phyloP scores from a whole-genome alignment of 192 early-diverging fungal genomes.

The Piromyces finnis region DNA sequence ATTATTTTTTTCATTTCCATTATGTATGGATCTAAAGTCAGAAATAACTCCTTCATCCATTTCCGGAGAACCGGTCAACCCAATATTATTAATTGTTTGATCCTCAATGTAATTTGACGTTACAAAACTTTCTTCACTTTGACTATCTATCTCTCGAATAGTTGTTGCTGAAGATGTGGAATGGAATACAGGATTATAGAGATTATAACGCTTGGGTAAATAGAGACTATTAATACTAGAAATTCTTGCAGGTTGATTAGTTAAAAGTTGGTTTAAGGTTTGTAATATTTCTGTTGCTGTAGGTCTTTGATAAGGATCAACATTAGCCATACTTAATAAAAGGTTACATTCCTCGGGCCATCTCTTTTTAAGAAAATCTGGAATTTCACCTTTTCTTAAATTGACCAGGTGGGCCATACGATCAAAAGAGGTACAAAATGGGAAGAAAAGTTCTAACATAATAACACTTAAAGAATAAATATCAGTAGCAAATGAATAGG shows the following conservation, averaged over 20 bases:
- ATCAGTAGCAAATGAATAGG: constrained; percentile 35
- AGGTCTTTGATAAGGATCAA: neutral
- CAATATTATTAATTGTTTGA: too few species aligned
- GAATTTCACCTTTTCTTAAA: constrained; percentile 42
- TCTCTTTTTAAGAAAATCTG: constrained; percentile 38
- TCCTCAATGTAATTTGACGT: too few species aligned
- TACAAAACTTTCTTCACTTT: too few species aligned
- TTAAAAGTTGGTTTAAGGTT: neutral
- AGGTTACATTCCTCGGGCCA: constrained; percentile 43
- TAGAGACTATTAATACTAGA: neutral
- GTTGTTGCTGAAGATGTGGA: neutral
- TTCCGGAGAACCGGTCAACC: too few species aligned
- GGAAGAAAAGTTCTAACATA: constrained; percentile 85
- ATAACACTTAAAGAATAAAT: constrained; percentile 94
- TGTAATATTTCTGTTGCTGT: neutral
- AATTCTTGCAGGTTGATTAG: neutral
- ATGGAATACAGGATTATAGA: neutral
- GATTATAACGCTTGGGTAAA: neutral
- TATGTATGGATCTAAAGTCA: too few species aligned
- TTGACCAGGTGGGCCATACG: constrained; percentile 46
- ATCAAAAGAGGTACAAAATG: constrained; percentile 81
- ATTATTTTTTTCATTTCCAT: constrained; percentile 18
- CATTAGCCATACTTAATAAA: neutral
- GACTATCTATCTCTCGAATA: too few species aligned
- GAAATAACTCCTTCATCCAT: too few species aligned